Conservation (phyloP, 1,284 basidiomycete species). For the Neotropicomus parvogracilis region DNA sequence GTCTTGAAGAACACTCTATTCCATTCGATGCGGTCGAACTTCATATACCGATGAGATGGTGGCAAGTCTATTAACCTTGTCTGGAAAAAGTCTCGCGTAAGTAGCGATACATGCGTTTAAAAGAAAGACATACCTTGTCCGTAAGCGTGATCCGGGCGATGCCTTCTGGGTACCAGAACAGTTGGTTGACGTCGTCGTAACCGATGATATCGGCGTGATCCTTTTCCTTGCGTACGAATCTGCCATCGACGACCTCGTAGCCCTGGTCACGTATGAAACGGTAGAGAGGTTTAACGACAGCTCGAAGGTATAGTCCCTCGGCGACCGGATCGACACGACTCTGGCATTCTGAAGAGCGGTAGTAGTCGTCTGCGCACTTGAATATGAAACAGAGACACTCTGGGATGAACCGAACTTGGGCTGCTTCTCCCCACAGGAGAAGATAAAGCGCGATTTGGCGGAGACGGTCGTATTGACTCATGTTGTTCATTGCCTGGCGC, state of each 20-base stretch:
- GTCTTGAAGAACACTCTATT: constrained; percentile 95
- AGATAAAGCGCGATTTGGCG: constrained; percentile 96
- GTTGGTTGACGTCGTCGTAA: constrained; percentile 98
- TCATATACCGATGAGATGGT: constrained; percentile 89
- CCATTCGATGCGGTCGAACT: constrained; percentile 94
- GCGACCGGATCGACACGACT: constrained; percentile 90
- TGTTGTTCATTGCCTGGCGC: constrained; percentile 97
- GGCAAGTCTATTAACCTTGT: constrained; percentile 87
- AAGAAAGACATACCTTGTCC: constrained; percentile 65
- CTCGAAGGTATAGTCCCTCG: constrained; percentile 89
- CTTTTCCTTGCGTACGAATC: constrained; percentile 88
- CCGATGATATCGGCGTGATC: constrained; percentile 97
- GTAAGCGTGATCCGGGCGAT: constrained; percentile 87
- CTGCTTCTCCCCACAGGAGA: constrained; percentile 97
- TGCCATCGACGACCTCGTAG: constrained; percentile 95
- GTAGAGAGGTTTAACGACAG: constrained; percentile 95
- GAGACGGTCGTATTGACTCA: constrained; percentile 97
- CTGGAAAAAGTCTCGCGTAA: constrained; percentile 36
- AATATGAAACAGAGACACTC: constrained; percentile 99
- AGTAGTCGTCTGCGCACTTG: constrained; percentile 99
- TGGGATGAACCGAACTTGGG: constrained; percentile 96
- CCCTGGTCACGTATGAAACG: constrained; percentile 97
- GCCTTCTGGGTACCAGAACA: constrained; percentile 99
- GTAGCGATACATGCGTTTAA: background rate
- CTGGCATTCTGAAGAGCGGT: constrained; percentile 98